Evolutionary conservation across 345 rosid species (phyloP), one percentile per base, ranked within the genome.

Genomic region (Dipteronia sinensis): DNA sequence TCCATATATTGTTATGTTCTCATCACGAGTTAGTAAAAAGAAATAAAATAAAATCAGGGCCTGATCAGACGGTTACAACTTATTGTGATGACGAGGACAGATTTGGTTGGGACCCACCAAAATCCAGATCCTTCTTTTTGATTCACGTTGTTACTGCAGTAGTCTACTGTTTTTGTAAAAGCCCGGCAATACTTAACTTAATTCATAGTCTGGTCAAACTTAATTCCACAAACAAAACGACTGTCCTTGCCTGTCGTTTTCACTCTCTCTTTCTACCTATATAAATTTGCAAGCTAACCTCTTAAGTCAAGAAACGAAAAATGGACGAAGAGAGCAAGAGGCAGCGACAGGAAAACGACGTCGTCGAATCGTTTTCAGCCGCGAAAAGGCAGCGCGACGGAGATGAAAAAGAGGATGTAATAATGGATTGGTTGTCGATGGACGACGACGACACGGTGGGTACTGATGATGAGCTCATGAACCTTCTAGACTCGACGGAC

Each of bases 401-500:
- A 23, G 82, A 83, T 31, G 31, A 64, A 1, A 85, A 53, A 0
- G 83, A 84, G 11, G 84, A 82, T n/a, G 46, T 78, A 20, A 27
- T 78, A 20, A 38, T 78, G 66, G 77, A 83, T 25, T 86, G 86
- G 88, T 77, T 83, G 27, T 29, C 83, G 40, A 23, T 74, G 82
- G 86, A 85, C 25, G 82, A 81, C n/a, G 67, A 83, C 27, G 82
- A 81, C 23, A 64, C 89, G 0, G 81, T 85, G 19, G 82, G 69
- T 7, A 42, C 10, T 7, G 46, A 9, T 7, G 89, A 90, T 6
- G 90, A 90, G 65, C 87, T 92, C 71, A 79, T 88, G 89, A 72
- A 85, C 82, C 86, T 88, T 75, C 86, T 90, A n/a, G 94, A 89
- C 29, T 11, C 55, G 4, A 13, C 69, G 11, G 4, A 80, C 17